phyloP scores from a whole-genome alignment of 2,329 filamentous ascomycete genomes.

The Colletotrichum sp. region DNA sequence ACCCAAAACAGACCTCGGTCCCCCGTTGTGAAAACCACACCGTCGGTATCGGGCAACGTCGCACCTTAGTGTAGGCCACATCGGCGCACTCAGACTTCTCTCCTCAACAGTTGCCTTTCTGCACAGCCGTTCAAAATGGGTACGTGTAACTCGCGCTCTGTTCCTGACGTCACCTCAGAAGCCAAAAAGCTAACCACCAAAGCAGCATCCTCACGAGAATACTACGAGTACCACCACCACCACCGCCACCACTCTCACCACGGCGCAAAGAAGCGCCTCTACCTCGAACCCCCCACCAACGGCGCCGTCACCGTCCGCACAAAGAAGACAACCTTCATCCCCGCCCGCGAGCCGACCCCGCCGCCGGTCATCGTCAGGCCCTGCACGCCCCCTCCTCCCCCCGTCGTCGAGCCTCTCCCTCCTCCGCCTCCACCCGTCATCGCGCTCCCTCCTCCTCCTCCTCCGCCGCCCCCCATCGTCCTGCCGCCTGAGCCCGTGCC shows the following conservation, averaged over 20 bases:
- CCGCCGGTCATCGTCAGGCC: conserved; percentile 25
- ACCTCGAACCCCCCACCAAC: conserved; percentile 44
- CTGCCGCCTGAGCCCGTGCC: conserved; percentile 26
- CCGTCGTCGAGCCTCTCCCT: conserved; percentile 23
- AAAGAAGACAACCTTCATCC: conserved; percentile 43
- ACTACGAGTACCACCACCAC: conserved; percentile 18
- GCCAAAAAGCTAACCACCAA: neutral
- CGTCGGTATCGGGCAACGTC: neutral
- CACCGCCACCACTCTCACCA: conserved; percentile 32
- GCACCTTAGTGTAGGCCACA: conserved; percentile 8
- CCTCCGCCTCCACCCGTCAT: conserved; percentile 9
- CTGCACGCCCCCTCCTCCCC: conserved; percentile 23
- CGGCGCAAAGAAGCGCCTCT: conserved; percentile 45
- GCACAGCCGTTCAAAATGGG: conserved; percentile 14
- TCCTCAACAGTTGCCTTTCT: neutral
- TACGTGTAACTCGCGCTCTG: neutral
- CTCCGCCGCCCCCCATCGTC: conserved; percentile 23
- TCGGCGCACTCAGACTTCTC: neutral
- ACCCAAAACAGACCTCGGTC: neutral
- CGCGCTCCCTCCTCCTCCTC: conserved; percentile 10
- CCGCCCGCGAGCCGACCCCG: conserved; percentile 38
- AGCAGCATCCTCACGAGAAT: conserved; percentile 19
- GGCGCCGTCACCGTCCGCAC: conserved; percentile 40
- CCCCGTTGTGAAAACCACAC: neutral
- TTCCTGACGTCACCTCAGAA: neutral